Evolutionary conservation across 192 early-diverging fungal species (phyloP), one percentile per base, ranked within the genome.

Genomic region (Coemansia sp.): DNA sequence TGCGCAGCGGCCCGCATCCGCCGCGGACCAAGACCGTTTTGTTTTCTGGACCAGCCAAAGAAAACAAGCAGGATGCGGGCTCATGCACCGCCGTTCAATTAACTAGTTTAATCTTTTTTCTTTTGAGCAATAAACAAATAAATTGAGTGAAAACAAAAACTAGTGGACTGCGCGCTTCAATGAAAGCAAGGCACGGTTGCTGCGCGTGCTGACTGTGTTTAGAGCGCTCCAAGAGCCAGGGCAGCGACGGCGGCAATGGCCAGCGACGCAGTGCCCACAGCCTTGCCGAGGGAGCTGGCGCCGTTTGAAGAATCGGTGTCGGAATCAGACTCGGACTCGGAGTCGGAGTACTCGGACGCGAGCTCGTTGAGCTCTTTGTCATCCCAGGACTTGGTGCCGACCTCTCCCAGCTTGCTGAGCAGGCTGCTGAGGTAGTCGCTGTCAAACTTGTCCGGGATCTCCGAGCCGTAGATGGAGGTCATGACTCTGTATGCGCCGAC

Each of bases 401-500:
- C 15, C 34, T 70, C 67, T 36, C 65, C 57, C 17, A 75, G 34
- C 59, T 70, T 65, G 6, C 32, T 34, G 58, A 75, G 58, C 51
- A 75, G 67, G 51, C 67, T 70, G 14, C 58, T 54, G 51, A 75
- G 4, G 41, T 75, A 75, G 14, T 36, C 28, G 32, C 59, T 45
- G 39, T 75, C 64, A 35, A 52, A 75, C 34, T 68, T 8, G 5
- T 55, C 52, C 2, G 73, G 73, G 17, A 66, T 61, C 2, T 37
- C 52, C 5, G 51, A 22, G 0, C 64, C 64, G 20, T 71, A 71
- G 28, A 71, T 63, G 8, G 68, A 70, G 0, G 64, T 71, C 60
- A 71, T 70, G 9, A 71, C 22, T 0, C 66, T 60, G 37, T 70
- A 76, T 2, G 53, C 68, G 53, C 68, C 68, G 17, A 71, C 66